Conservation (phyloP, 345 rosid genomes). For the Lepidium aucheri region DNA sequence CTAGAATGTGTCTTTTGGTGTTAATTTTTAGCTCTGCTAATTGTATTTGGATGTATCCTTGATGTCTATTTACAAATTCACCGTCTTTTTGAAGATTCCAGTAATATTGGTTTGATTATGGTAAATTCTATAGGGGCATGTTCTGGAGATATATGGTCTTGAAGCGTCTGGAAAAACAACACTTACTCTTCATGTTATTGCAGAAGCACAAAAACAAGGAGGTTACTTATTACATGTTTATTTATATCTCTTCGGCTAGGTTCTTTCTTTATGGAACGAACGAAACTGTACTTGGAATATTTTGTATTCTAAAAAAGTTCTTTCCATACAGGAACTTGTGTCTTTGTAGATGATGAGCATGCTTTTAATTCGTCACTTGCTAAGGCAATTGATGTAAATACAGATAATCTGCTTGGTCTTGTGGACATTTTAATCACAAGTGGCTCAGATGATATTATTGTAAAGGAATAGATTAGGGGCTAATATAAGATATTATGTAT, state of each 20-base stretch:
- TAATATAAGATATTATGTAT: no score
- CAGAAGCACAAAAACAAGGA: slow-evolving; percentile 97
- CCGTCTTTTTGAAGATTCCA: not conserved
- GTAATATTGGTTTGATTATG: not conserved
- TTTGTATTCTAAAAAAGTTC: not conserved
- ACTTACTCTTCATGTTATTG: slow-evolving; percentile 90
- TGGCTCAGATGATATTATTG: no score
- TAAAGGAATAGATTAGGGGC: no score
- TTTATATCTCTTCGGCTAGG: not conserved
- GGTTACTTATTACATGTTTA: slow-evolving; percentile 39
- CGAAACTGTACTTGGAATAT: not conserved
- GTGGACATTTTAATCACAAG: no score
- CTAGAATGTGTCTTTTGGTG: not conserved
- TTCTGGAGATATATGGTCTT: slow-evolving; percentile 93
- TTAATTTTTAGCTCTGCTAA: not conserved
- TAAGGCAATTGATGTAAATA: slow-evolving; percentile 77
- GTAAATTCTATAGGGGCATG: slow-evolving; percentile 66
- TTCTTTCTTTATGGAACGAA: not conserved
- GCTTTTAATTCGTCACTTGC: slow-evolving; percentile 91
- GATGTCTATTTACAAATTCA: not conserved
- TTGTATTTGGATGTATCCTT: not conserved
- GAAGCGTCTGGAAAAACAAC: slow-evolving; percentile 99
- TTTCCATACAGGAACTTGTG: slow-evolving; percentile 59
- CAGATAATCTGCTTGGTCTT: slow-evolving; percentile 86
- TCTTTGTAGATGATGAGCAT: slow-evolving; percentile 96